These are phyloP conservation scores for Pecoramyces ruminantium DNA, from an alignment of 192 early-diverging fungal genomes.

Conservation along the genomic window DNA sequence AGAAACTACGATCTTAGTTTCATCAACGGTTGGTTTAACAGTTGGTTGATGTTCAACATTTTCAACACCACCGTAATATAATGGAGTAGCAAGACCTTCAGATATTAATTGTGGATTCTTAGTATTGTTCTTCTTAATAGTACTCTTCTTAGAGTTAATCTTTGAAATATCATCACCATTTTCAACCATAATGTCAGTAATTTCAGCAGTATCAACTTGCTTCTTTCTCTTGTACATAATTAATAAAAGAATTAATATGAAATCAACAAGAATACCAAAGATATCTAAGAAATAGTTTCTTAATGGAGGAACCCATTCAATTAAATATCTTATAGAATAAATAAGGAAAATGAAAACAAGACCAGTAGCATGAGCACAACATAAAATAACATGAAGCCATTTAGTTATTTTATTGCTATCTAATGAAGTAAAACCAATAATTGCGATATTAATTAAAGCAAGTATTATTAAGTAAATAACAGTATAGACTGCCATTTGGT, in stretches of 20 bases:
- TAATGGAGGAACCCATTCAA: neutral
- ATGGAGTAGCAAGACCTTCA: neutral
- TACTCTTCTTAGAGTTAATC: neutral
- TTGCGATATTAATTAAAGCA: neutral
- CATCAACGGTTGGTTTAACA: neutral
- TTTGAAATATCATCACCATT: neutral
- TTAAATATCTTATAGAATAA: neutral
- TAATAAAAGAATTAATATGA: neutral
- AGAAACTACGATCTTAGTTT: neutral
- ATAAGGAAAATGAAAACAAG: neutral
- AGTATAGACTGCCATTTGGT: neutral
- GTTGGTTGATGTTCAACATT: neutral
- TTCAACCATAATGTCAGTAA: neutral
- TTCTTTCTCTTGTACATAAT: neutral
- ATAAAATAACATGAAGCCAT: neutral
- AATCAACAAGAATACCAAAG: neutral
- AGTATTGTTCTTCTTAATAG: too few species aligned
- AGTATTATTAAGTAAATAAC: neutral
- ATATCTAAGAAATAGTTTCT: neutral
- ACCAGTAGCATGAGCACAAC: neutral
- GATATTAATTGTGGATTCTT: neutral
- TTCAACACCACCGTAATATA: neutral
- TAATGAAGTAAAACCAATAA: neutral
- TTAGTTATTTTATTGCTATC: neutral
- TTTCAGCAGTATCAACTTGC: neutral